Evolutionary conservation across 345 rosid species (phyloP), one percentile per base, ranked within the genome.

Genomic region (Lepidium africanum): DNA sequence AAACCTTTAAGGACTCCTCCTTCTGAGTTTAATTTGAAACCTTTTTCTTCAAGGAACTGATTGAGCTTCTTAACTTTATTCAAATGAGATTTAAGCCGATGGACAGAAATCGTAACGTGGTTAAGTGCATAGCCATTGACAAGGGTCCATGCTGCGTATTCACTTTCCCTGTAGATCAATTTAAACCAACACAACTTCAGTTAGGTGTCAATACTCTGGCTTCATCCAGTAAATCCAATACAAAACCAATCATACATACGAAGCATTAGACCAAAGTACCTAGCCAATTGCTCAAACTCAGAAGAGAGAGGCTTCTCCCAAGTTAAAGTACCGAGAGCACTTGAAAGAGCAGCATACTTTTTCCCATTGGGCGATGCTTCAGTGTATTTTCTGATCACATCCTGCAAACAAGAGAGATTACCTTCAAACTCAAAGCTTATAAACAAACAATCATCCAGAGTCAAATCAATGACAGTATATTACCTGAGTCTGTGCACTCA

Each of bases 131-230:
- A 90, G 11, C 98, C 98, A 79, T 93, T 90, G 48, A 85, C 97
- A 35, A 93, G 94, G 17, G 97, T 93, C 97, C 98, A 93, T 42
- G 98, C 98, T 75, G 98, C 97, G 75, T 90, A 90, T 78, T 92
- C 98, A 75, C 96, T 92, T 80, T 90, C 96, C 81, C 96, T 92
- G 62, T 39, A 54, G 3, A 61, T 43, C 32, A 13, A 51, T 41
- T 23, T 3, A 70, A 43, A 38, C 38, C 10, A 73, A 66, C 33
- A 66, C 65, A 65, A 1, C 10, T 15, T 59, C 36, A 35, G 43
- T 51, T 13, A 52, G 6, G 56, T 59, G 23, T 59, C 54, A 59
- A 52, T 15, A 66, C 40, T 10, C 60, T 16, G 55, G 5, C 16
- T 42, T 33, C 9, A 51, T 38, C 40, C 3, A 2, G 0, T 13